Base-by-base conservation (phyloP, 1,284 basidiomycete genomes). In the Ganoderma resinaceum region DNA sequence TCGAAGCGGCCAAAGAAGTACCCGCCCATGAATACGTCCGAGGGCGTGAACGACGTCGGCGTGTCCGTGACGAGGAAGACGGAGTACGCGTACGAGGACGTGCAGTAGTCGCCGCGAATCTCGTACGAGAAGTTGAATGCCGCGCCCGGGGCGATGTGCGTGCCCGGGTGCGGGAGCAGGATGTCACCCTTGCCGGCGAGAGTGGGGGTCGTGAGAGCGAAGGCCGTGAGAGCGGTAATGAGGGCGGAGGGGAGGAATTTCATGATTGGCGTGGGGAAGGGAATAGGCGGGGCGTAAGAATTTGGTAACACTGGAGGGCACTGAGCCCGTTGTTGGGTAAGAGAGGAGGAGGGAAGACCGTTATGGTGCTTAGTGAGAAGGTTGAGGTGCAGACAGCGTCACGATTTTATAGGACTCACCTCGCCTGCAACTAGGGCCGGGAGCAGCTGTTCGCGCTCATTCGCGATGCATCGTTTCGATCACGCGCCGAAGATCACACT, bases 1-100 rank as follows among this genome's bases (percentile, higher is more conserved):
- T 82, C 78, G 73, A 78, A 85, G 14, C 79, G 76, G 11, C 85
- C 84, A 66, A 85, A 82, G 71, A 78, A 81, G 72, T 82, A 76
- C 2, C 82, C 83, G n/a, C 75, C 77, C 52, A 80, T 79, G 68
- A 78, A 81, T 26, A 76, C 71, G 57, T 72, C 72, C 29, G 80
- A 74, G 8, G 75, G 71, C 57, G 70, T 66, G 61, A 79, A 73
- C 23, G 73, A 66, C 12, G 73, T 66, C 18, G 79, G 76, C 2
- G 77, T 76, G 67, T 79, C 70, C 53, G 78, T 76, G 61, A 80
- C 77, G 38, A 86, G 74, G 78, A 81, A 85, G 16, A 84, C 81
- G n/a, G 80, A 81, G 70, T 77, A 83, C 68, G 82, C 82, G 73
- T 82, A 84, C 66, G 80, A 81, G 7, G 83, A 83, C 37, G 78